Conservation (phyloP, 2,329 filamentous ascomycete species). For the Calonectria henricotiae region DNA sequence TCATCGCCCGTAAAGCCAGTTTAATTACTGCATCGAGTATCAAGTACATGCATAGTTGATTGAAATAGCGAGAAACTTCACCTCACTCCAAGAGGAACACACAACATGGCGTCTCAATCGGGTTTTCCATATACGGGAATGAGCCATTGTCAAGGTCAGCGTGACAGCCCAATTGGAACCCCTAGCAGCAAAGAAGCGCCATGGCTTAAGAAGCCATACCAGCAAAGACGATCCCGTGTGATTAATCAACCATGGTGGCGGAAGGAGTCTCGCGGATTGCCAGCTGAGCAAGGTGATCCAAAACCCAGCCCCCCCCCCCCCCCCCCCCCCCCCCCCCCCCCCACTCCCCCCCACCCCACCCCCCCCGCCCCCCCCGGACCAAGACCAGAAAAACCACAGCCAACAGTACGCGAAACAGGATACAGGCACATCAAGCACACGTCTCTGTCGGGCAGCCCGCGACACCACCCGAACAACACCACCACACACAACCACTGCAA, state of each 20-base stretch:
- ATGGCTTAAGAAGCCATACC: not conserved
- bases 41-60: not conserved
- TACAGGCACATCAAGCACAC: too few species aligned
- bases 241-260: slow-evolving; percentile 2
- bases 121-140: not conserved
- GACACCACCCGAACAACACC: too few species aligned
- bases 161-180: not conserved
- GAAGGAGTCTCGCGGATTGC: not conserved
- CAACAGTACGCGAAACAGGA: too few species aligned
- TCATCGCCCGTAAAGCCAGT: too few species aligned
- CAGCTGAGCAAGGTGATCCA: not conserved
- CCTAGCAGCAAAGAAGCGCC: not conserved
- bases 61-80: not conserved
- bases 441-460: too few species aligned
- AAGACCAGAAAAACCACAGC: too few species aligned
- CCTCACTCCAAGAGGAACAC: too few species aligned
- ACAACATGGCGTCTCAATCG: not conserved
- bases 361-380: too few species aligned
- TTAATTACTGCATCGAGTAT: too few species aligned
- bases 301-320: not conserved
- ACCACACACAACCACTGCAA: too few species aligned
- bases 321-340: too few species aligned
- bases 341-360: too few species aligned
- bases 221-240: not conserved
- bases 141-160: not conserved